Evolutionary conservation across 2,329 filamentous ascomycete genomes (phyloP).

Genomic region (Exophiala sideris): DNA sequence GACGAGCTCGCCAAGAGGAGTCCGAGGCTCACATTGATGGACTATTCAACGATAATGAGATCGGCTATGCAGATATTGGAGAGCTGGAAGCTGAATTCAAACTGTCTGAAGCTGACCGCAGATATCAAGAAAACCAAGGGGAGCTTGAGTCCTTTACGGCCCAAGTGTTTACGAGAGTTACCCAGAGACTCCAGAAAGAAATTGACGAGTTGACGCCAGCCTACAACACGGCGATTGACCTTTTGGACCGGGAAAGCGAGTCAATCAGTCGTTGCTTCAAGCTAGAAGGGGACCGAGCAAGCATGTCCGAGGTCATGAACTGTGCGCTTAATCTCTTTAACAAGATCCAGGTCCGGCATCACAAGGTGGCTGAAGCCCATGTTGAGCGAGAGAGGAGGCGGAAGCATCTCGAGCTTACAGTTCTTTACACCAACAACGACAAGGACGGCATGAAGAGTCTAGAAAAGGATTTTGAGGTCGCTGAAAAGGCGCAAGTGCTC

Average conservation of each 20-base stretch:
- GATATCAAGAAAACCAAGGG: slow-evolving; percentile 51
- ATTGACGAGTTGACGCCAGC: slow-evolving; percentile 48
- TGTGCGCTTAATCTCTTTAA: slow-evolving; percentile 45
- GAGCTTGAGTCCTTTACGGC: slow-evolving; percentile 52
- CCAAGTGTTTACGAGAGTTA: slow-evolving; percentile 50
- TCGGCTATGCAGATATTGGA: slow-evolving; percentile 57
- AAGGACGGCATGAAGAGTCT: slow-evolving; percentile 50
- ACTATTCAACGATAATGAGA: slow-evolving; percentile 55
- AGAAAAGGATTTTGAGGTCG: slow-evolving; percentile 47
- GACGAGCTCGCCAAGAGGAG: slow-evolving; percentile 49
- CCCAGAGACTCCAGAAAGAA: slow-evolving; percentile 48
- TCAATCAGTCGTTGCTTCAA: slow-evolving; percentile 29
- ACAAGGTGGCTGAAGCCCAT: slow-evolving; percentile 48
- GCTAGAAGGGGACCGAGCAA: slow-evolving; percentile 29
- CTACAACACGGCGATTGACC: slow-evolving; percentile 43
- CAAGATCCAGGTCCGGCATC: slow-evolving; percentile 49
- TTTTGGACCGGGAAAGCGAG: slow-evolving; percentile 41
- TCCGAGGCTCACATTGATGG: slow-evolving; percentile 52
- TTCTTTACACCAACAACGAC: slow-evolving; percentile 45
- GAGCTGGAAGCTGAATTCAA: slow-evolving; percentile 55
- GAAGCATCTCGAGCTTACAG: slow-evolving; percentile 52
- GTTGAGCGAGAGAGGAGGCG: slow-evolving; percentile 54
- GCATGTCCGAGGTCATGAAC: slow-evolving; percentile 42
- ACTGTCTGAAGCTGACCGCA: slow-evolving; percentile 48
- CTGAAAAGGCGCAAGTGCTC: slow-evolving; percentile 50